phyloP scores from a whole-genome alignment of 1,284 basidiomycete species.

The Ceratobasidium sp. region DNA sequence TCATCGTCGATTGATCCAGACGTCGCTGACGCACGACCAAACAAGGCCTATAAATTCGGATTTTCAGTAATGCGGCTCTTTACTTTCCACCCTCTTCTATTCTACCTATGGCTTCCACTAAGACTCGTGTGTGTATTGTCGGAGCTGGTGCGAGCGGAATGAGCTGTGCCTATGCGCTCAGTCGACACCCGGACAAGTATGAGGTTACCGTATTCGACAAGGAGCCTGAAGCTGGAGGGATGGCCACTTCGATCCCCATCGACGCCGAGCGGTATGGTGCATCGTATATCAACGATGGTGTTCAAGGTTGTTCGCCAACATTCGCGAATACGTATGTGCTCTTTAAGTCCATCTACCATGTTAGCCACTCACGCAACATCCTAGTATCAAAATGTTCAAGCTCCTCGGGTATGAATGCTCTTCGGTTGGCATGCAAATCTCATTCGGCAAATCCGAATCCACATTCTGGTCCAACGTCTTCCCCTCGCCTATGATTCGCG shows the following conservation, averaged over 20 bases:
- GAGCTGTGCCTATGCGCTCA: constrained; percentile 70
- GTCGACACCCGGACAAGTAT: constrained; percentile 69
- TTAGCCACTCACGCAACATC: constrained; percentile 70
- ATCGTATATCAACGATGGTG: constrained; percentile 72
- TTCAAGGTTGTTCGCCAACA: constrained; percentile 56
- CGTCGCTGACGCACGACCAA: constrained; percentile 8
- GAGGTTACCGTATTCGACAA: constrained; percentile 70
- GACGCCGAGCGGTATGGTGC: constrained; percentile 66
- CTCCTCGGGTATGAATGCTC: constrained; percentile 67
- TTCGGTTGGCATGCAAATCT: constrained; percentile 73
- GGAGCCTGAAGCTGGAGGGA: constrained; percentile 69
- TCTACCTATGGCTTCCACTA: constrained; percentile 27
- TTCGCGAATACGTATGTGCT: constrained; percentile 25
- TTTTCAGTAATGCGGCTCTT: neutral
- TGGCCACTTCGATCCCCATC: constrained; percentile 71
- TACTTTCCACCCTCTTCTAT: neutral
- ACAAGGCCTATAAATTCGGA: neutral
- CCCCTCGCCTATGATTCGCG: constrained; percentile 68
- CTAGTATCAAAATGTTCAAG: constrained; percentile 71
- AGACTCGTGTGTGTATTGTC: constrained; percentile 65
- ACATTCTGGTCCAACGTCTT: constrained; percentile 77
- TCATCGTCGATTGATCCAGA: constrained; percentile 5
- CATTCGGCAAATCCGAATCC: constrained; percentile 71
- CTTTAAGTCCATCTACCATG: constrained; percentile 56
- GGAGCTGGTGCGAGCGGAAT: constrained; percentile 69